Percentiles rank a stretch among this genome's conserved stretches.
These are phyloP conservation scores for Nidula microcarpa DNA, from an alignment of 768 basidiomycete species.

Conservation along the genomic window DNA sequence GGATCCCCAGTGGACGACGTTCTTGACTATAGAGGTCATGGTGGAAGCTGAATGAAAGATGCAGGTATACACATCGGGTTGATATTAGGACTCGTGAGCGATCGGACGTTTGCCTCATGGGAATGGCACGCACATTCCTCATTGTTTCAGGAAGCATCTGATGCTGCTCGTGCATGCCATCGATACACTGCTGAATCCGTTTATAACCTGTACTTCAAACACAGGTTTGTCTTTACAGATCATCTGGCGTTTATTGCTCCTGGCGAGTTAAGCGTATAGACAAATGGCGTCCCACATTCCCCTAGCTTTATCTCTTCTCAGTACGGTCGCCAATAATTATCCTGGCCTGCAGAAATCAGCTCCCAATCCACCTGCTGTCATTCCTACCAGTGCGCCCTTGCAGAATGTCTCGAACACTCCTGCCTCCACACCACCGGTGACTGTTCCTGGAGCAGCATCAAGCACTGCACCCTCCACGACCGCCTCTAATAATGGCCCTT, in stretches of 20 bases:
- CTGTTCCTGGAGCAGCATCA: constrained; percentile 20
- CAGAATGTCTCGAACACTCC: constrained; percentile 16
- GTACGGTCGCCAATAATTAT: constrained; percentile 31
- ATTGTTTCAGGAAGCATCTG: constrained; percentile 18
- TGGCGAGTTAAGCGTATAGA: constrained; percentile 11
- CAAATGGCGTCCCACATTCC: constrained; percentile 42
- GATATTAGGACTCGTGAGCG: constrained; percentile 19
- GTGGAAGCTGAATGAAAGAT: constrained; percentile 16
- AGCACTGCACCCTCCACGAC: constrained; percentile 17
- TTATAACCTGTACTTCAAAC: constrained; percentile 22
- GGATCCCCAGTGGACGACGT: constrained; percentile 36
- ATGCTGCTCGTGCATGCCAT: constrained; percentile 17
- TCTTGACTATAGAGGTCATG: constrained; percentile 40
- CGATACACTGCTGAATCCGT: constrained; percentile 12
- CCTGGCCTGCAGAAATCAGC: constrained; percentile 27
- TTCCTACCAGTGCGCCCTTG: constrained; percentile 16
- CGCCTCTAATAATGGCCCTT: constrained; percentile 8
- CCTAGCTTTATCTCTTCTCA: constrained; percentile 40
- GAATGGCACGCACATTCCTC: constrained; percentile 29
- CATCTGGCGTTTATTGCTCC: constrained; percentile 4
- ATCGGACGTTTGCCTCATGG: constrained; percentile 24
- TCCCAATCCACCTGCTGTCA: constrained; percentile 6
- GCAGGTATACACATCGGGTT: constrained; percentile 9
- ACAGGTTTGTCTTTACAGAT: constrained; percentile 3
- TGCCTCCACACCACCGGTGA: constrained; percentile 25